Percentiles rank a stretch among this genome's conserved stretches.
Evolutionary conservation across 1,139 yeast genomes (phyloP).

Genomic region (Geotrichum candidum): DNA sequence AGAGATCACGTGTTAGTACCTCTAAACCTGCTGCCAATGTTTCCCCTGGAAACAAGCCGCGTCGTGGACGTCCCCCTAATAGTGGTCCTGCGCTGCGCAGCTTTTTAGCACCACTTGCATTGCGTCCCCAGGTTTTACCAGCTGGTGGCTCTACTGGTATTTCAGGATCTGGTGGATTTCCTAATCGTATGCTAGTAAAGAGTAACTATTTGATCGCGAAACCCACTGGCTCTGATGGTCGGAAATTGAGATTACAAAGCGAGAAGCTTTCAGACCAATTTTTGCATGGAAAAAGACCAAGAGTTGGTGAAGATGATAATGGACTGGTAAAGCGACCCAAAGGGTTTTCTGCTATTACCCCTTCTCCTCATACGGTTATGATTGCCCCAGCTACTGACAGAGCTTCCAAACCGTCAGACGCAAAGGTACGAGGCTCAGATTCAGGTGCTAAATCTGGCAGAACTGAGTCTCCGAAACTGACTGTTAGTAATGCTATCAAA

Average conservation of each 20-base stretch:
- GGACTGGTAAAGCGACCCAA: background rate
- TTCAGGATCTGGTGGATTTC: background rate
- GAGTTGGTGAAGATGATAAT: background rate
- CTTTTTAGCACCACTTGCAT: conserved; percentile 16
- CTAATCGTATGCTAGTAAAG: background rate
- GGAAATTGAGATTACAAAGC: background rate
- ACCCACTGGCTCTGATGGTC: background rate
- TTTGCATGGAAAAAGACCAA: background rate
- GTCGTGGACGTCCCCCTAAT: conserved; percentile 19
- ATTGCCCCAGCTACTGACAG: background rate
- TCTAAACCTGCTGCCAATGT: background rate
- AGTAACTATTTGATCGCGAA: background rate
- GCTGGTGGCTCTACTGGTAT: background rate
- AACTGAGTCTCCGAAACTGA: conserved; percentile 7
- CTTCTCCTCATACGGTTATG: background rate
- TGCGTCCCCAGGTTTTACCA: conserved; percentile 9
- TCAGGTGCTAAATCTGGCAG: background rate
- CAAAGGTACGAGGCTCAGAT: no score
- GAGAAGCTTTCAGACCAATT: background rate
- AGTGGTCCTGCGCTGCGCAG: conserved; percentile 16
- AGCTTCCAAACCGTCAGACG: background rate
- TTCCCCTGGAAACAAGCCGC: conserved; percentile 11
- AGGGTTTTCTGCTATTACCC: background rate
- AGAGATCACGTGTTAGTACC: background rate
- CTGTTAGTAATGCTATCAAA: conserved; percentile 11